These are phyloP conservation scores for Musa beccarii DNA, from an alignment of 176 grass and related monocot species.

Conservation along the genomic window DNA sequence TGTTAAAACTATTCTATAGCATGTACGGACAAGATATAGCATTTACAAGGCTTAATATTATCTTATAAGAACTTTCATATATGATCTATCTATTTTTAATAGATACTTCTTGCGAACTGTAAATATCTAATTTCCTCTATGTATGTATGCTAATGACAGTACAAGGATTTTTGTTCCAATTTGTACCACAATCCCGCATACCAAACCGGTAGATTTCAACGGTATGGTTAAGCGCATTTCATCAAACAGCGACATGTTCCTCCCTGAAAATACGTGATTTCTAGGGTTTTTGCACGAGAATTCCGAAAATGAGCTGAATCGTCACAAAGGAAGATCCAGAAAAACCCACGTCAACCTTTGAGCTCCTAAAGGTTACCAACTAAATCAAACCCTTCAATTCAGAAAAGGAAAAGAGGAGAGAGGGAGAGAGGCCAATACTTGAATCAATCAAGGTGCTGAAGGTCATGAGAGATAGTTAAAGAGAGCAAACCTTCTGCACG, in stretches of 20 bases:
- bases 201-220: background rate
- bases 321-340: background rate
- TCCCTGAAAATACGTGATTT: background rate
- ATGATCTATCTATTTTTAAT: background rate
- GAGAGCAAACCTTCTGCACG: slow-evolving; percentile 3
- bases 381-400: background rate
- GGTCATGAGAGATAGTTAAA: background rate
- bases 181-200: too few relatives aligned
- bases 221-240: background rate
- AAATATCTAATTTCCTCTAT: background rate
- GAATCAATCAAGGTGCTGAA: background rate
- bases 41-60: background rate
- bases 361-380: background rate
- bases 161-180: background rate
- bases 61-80: background rate
- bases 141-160: background rate
- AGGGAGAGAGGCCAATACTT: background rate
- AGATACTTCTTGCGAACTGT: too few relatives aligned
- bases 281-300: background rate
- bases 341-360: background rate
- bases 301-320: background rate
- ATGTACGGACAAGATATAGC: background rate
- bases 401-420: background rate
- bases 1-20: background rate
- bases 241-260: background rate